A percentile compares a stretch with the other conserved stretches of the same genome.
phyloP scores from a whole-genome alignment of 2,329 filamentous ascomycete species.

The Alternaria gaisen region DNA sequence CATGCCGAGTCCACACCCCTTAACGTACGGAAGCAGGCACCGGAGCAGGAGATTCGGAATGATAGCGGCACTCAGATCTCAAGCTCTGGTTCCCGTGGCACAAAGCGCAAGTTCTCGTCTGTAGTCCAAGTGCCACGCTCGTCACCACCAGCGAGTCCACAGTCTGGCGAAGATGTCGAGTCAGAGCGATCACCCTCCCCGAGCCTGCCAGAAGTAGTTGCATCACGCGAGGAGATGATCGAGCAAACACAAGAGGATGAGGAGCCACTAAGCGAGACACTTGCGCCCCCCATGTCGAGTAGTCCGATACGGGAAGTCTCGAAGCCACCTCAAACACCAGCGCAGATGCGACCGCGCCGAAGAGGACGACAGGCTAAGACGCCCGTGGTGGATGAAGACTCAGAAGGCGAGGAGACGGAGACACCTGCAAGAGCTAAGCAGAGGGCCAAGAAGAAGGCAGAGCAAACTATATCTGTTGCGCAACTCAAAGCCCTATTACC shows the following conservation, averaged over 20 bases:
- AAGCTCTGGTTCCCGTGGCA: conserved; percentile 47
- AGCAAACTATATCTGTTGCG: conserved; percentile 53
- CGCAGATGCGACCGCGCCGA: conserved; percentile 26
- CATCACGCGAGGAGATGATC: conserved; percentile 32
- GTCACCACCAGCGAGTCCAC: conserved; percentile 46
- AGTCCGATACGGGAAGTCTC: conserved; percentile 42
- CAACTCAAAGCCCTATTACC: conserved; percentile 57
- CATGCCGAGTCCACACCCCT: conserved; percentile 75
- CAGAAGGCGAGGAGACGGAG: conserved; percentile 34
- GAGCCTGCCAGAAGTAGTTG: conserved; percentile 45
- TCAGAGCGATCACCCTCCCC: conserved; percentile 47
- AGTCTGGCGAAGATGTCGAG: conserved; percentile 40
- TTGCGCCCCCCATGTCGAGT: conserved; percentile 57
- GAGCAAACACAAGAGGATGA: conserved; percentile 35
- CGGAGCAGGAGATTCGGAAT: conserved; percentile 32
- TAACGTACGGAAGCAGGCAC: conserved; percentile 53
- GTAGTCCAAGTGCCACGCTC: conserved; percentile 52
- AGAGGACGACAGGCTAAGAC: conserved; percentile 28
- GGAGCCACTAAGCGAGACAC: conserved; percentile 51
- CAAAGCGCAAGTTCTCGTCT: conserved; percentile 51
- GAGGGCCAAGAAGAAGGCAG: conserved; percentile 33
- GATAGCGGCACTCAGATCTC: conserved; percentile 42
- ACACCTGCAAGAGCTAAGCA: conserved; percentile 32
- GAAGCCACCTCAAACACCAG: conserved; percentile 24
- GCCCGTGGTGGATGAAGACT: conserved; percentile 31